Base-by-base conservation (phyloP, 2,329 filamentous ascomycete species). In the Canariomyces notabilis region DNA sequence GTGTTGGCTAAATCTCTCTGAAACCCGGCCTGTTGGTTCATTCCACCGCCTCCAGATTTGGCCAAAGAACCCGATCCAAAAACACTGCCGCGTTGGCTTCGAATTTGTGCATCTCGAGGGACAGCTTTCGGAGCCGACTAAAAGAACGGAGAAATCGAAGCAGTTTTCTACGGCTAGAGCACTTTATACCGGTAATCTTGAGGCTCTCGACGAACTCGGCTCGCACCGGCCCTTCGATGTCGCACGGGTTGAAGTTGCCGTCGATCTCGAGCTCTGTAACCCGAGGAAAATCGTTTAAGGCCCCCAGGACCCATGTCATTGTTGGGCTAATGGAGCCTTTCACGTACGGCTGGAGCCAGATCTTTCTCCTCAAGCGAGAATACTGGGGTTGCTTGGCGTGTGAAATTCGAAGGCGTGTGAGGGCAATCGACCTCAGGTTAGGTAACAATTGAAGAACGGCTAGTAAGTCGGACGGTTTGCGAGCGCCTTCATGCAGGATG, bases 121-220 rank as follows among this genome's bases (percentile, higher is more conserved):
- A 39, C 15, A 39, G 37, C 18, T 39, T 39, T 39, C 22, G 22
- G 16, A 39, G 18, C 6, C 37, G 22, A 21, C 37, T 39, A n/a
- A 39, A 39, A 39, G 37, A 26, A 39, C 18, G 22, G 16, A 39
- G 37, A 39, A 39, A 39, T 39, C 37, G 37, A 39, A 26, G 21
- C 19, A 39, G 19, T 12, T 23, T 39, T 39, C 15, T 12, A 39
- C 16, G 22, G 37, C 20, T 39, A 39, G 22, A 39, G 37, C 37
- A 39, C 37, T 39, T 39, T 18, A 39, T 23, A 39, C 19, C 20
- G 20, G 37, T 39, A 39, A 39, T 39, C 20, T 23, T 39, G 14
- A 39, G 16, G 37, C 37, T 39, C 20, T 39, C 20, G n/a, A 39
- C 22, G 20, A 39, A 39, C 18, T 39, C 16, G 37, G 19, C 37